These are phyloP conservation scores for Rhodotorula diobovata DNA, from an alignment of 768 basidiomycete genomes.

Conservation along the genomic window DNA sequence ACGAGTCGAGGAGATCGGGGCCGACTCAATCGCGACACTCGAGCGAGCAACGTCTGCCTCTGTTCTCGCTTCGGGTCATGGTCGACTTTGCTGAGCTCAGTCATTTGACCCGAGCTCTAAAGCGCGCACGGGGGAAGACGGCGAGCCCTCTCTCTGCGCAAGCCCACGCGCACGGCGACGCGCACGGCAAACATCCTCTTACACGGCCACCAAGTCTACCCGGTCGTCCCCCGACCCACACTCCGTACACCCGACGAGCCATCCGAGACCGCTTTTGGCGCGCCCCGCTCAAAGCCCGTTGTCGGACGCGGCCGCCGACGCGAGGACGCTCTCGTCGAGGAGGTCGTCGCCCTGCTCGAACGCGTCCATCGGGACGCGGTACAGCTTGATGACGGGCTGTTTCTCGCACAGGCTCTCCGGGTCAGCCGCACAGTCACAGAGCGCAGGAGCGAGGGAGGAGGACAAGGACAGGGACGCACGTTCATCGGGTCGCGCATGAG, in stretches of 20 bases:
- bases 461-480: conserved; percentile 22
- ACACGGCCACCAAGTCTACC: no score
- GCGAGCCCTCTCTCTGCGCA: no score
- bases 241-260: background rate
- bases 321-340: conserved; percentile 5
- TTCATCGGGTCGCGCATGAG: conserved; percentile 95
- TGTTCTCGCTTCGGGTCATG: no score
- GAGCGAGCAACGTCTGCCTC: no score
- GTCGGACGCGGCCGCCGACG: conserved; percentile 18
- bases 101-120: no score
- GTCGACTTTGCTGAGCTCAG: no score
- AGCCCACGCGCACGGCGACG: no score
- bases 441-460: background rate
- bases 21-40: no score
- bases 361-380: conserved; percentile 80
- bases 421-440: background rate
- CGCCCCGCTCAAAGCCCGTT: conserved; percentile 4
- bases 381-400: conserved; percentile 88
- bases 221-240: background rate
- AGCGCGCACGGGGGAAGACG: no score
- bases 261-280: background rate
- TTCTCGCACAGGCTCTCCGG: no score
- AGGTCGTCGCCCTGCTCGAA: conserved; percentile 68
- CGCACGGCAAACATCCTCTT: no score
- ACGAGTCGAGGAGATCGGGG: background rate